Base-by-base conservation (phyloP, 352 stramenopile genomes). In the Phytopythium boreale region DNA sequence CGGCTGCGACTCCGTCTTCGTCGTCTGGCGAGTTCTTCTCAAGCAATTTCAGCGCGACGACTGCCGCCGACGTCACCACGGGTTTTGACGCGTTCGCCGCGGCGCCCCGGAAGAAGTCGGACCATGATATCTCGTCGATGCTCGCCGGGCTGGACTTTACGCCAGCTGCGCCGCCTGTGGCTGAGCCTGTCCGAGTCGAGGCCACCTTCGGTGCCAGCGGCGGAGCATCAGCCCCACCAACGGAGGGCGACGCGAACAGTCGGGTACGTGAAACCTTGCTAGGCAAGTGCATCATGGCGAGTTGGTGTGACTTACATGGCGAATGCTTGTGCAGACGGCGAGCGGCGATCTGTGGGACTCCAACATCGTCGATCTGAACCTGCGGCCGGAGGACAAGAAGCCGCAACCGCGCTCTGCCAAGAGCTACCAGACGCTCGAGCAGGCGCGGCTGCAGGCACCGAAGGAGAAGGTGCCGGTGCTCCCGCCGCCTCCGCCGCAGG, bases 121-220 rank as follows among this genome's bases (percentile, higher is more conserved):
- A 61, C 41, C 68, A 91, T 34, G 74, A 93, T 46, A 90, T 93
- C 53, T 77, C 82, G 15, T 91, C 75, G 1, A 93, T 93, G 85
- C 65, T 93, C 22, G 86, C 79, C 7, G 85, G 83, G 1, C 64
- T 93, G 14, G 85, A 93, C 63, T 93, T 93, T 61, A 87, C 75
- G 5, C 66, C 82, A 36, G 46, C 67, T 6, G 68, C 76, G 29
- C 56, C 62, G 10, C 79, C 78, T 10, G 73, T 76, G 26, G 68
- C 36, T 22, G 55, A 51, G 37, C 6, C 27, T 22, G 36, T 43
- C 1, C 22, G 37, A 15, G 11, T 27, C 9, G 22, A 61, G 4
- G 6, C 26, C 29, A 8, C 24, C 52, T 59, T 44, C 34, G 24
- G 24, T 7, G 2, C 19, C 14, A 59, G 20, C 52, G 11, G 14